phyloP scores from a whole-genome alignment of 2,329 filamentous ascomycete genomes.

The Waltergamsia citrina region DNA sequence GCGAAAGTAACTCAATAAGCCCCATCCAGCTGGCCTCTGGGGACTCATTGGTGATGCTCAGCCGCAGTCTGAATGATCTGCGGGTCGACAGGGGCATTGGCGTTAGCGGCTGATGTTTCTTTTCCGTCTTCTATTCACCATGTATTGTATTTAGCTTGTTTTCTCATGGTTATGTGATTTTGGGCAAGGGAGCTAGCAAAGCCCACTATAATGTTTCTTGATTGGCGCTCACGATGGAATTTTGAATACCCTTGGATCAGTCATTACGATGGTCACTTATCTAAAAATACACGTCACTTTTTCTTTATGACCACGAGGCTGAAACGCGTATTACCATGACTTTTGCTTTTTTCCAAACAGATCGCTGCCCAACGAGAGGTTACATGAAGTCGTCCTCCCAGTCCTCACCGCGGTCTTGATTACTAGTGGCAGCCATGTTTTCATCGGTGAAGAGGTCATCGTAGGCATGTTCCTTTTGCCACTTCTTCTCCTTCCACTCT shows the following conservation, averaged over 20 bases:
- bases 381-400: slow-evolving; percentile 95
- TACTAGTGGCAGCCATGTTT: slow-evolving; percentile 66
- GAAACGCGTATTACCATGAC: not conserved
- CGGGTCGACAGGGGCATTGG: slow-evolving; percentile 20
- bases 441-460: slow-evolving; percentile 86
- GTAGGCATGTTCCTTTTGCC: slow-evolving; percentile 95
- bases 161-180: not conserved
- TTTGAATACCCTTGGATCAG: slow-evolving; percentile 1
- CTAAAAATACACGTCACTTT: no score
- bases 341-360: not conserved
- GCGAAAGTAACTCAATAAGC: slow-evolving; percentile 5
- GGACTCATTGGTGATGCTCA: slow-evolving; percentile 15
- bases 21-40: slow-evolving; percentile 17
- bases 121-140: not conserved
- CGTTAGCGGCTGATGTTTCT: slow-evolving; percentile 12
- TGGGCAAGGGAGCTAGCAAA: not conserved
- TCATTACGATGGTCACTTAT: no score
- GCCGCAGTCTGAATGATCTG: slow-evolving; percentile 20
- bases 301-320: not conserved
- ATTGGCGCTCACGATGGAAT: no score
- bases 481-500: slow-evolving; percentile 82
- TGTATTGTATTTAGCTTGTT: not conserved
- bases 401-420: slow-evolving; percentile 70
- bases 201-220: not conserved
- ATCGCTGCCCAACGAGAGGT: no score